These are phyloP conservation scores for Fusarium anguioides DNA, from an alignment of 2,329 filamentous ascomycete species.

Conservation along the genomic window DNA sequence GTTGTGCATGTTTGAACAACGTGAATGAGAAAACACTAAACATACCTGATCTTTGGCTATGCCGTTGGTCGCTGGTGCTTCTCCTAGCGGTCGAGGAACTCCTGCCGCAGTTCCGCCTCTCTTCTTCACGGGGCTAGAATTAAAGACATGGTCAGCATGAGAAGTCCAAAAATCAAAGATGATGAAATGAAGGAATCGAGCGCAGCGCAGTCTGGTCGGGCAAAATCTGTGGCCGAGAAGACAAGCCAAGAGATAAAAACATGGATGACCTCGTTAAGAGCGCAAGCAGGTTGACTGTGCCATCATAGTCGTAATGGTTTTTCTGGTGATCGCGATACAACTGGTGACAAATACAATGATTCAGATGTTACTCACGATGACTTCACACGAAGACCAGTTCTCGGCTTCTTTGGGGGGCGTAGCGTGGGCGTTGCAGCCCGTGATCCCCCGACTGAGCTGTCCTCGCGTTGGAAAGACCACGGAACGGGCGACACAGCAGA, in stretches of 20 bases:
- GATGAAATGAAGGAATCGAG: not conserved
- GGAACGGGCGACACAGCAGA: slow-evolving; percentile 64
- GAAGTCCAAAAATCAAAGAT: not conserved
- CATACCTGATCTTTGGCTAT: slow-evolving; percentile 63
- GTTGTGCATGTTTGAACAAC: not conserved
- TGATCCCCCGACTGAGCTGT: slow-evolving; percentile 62
- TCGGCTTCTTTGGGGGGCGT: slow-evolving; percentile 68
- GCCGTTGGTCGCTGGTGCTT: slow-evolving; percentile 71
- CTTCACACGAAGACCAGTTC: slow-evolving; percentile 73
- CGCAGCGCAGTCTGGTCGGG: not conserved
- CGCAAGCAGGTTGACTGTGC: not conserved
- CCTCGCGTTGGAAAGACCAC: slow-evolving; percentile 60
- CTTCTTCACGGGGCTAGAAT: slow-evolving; percentile 75
- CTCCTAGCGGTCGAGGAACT: slow-evolving; percentile 72
- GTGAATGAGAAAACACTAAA: not conserved
- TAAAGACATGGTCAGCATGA: slow-evolving; percentile 44
- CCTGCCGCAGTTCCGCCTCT: slow-evolving; percentile 76
- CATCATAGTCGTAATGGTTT: not conserved
- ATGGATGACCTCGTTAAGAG: slow-evolving; percentile 23
- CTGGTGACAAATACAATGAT: not conserved
- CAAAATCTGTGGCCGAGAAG: not conserved
- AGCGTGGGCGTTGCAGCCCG: slow-evolving; percentile 70
- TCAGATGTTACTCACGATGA: slow-evolving; percentile 68
- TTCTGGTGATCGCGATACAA: slow-evolving; percentile 4
- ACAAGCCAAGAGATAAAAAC: slow-evolving; percentile 20